phyloP scores from a whole-genome alignment of 2,329 filamentous ascomycete species.

The Fusarium mundagurra region DNA sequence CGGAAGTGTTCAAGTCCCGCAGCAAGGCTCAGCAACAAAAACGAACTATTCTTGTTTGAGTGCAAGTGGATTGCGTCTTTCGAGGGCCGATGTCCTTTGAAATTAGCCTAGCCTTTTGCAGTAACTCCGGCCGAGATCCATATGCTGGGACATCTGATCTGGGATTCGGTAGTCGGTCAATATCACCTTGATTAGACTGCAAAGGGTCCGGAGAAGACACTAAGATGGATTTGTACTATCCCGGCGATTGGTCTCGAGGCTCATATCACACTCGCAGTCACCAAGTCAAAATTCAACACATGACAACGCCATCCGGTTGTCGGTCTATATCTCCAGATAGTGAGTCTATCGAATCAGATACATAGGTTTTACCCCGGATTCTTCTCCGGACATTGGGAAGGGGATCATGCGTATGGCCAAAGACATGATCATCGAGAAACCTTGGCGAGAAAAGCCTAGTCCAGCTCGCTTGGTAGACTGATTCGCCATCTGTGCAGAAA shows the following conservation, averaged over 20 bases:
- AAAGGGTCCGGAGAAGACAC: not conserved
- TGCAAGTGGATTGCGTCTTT: not conserved
- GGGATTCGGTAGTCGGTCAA: not conserved
- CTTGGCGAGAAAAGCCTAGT: not conserved
- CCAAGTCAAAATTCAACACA: accelerated
- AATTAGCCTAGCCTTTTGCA: not conserved
- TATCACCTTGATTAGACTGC: not conserved
- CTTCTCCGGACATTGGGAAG: accelerated
- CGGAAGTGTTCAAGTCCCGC: not conserved
- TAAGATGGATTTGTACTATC: not conserved
- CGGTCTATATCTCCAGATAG: not conserved
- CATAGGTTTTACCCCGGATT: not conserved
- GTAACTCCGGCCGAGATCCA: not conserved
- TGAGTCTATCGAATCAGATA: not conserved
- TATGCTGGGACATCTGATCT: not conserved
- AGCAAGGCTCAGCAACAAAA: not conserved
- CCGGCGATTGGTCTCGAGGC: too few species aligned
- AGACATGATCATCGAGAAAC: not conserved
- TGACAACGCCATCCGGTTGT: not conserved
- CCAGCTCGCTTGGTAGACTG: not conserved
- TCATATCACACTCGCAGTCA: not conserved
- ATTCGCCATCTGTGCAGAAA: not conserved
- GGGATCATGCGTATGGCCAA: not conserved
- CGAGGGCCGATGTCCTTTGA: not conserved
- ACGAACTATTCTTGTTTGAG: not conserved